These are phyloP conservation scores for Ensete glaucum DNA, from an alignment of 176 grass and related monocot genomes.

Conservation along the genomic window DNA sequence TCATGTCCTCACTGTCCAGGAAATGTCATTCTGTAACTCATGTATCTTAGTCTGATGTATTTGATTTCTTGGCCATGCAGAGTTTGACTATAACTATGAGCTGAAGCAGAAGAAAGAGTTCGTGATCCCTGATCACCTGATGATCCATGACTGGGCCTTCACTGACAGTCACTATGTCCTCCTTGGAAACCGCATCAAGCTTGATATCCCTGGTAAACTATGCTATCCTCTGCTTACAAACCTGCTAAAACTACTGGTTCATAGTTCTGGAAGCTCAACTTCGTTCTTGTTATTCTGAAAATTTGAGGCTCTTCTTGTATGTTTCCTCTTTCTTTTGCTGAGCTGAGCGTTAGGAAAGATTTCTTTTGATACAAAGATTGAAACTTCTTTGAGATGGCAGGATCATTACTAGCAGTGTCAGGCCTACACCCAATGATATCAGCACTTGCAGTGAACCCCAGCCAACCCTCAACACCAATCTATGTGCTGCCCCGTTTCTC, in stretches of 20 bases:
- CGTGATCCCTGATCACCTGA: conserved; percentile 63
- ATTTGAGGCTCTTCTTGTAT: too few relatives aligned
- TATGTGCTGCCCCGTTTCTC: conserved; percentile 73
- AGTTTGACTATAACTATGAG: conserved; percentile 56
- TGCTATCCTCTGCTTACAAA: too few relatives aligned
- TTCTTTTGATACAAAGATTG: too few relatives aligned
- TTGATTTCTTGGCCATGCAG: conserved; percentile 18
- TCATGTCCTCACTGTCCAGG: too few relatives aligned
- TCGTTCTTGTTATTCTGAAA: too few relatives aligned
- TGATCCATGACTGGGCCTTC: conserved; percentile 98
- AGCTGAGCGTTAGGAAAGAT: too few relatives aligned
- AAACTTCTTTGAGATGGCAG: conserved; percentile 16
- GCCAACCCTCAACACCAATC: conserved; percentile 49
- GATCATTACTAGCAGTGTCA: conserved; percentile 60
- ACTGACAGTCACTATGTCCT: conserved; percentile 73
- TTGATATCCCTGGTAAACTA: conserved; percentile 59
- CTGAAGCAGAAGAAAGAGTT: conserved; percentile 69
- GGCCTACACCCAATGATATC: conserved; percentile 81
- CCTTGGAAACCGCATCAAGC: conserved; percentile 78
- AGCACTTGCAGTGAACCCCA: conserved; percentile 58
- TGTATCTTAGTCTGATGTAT: neutral
- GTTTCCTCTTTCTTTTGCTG: too few relatives aligned
- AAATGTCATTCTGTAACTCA: too few relatives aligned
- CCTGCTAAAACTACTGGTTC: too few relatives aligned
- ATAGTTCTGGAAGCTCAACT: too few relatives aligned